Evolutionary conservation across 768 basidiomycete genomes (phyloP), one percentile per base, ranked within the genome.

Genomic region (Tephrocybe sp.): DNA sequence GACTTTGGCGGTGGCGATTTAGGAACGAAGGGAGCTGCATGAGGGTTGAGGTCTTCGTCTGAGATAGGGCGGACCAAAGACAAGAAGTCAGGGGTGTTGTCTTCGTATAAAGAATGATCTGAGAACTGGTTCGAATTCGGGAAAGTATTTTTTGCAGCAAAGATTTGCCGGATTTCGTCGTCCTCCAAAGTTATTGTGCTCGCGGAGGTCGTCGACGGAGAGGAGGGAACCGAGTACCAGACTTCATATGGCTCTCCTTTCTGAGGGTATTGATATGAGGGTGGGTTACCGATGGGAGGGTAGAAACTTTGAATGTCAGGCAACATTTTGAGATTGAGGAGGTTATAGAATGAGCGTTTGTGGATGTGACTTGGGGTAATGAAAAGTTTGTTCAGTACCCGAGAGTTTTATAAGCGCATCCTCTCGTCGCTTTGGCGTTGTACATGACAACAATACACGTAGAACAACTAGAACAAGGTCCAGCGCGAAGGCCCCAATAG

Each of bases 181-280:
- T 56, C 58, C 16, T 56, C 57, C 13, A 51, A 35, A 15, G 39
- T 39, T 11, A 53, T 30, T 4, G 57, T 50, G 18, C 44, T 50
- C 18, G 41, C 16, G 9, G 54, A 53, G 24, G 45, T 47, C 19
- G 49, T 31, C n/a, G n/a, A n/a, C 1, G 57, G 57, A 6, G 54
- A 53, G n/a, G 46, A 37, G 13, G 34, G 28, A 11, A 13, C 24
- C 6, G 46, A 39, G 42, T 15, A 16, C 26, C 19, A 41, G 38
- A 28, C 27, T 35, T 40, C 35, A 27, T 51, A 25, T 4, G 7
- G n/a, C 9, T 38, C 28, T 38, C 30, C 49, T 19, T 44, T 32
- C 16, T 37, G 25, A 11, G 27, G 26, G 16, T 31, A 30, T 22
- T 51, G 34, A 19, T 45, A 19, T 8, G 28, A n/a, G 16, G 28